A percentile compares a stretch with the other conserved stretches of the same genome.
Conservation (phyloP, 345 rosid species). For the Linum usitatissimum region DNA sequence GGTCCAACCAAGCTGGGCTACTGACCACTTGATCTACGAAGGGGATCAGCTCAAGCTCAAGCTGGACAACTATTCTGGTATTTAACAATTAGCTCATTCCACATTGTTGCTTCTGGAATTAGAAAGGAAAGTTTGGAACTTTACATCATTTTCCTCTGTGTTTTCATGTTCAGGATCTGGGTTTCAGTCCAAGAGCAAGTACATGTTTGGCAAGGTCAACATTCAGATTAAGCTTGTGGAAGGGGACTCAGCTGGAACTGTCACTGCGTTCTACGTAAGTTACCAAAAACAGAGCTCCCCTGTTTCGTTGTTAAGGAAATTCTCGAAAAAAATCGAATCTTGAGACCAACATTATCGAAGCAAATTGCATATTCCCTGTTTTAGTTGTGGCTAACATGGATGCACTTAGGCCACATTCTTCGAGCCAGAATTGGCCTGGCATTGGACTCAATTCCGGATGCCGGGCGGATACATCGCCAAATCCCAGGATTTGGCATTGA, state of each 20-base stretch:
- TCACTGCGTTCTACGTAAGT: slow-evolving; percentile 66
- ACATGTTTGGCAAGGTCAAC: slow-evolving; percentile 65
- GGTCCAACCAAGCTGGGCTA: slow-evolving; percentile 78
- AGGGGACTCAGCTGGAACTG: slow-evolving; percentile 75
- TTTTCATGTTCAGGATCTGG: slow-evolving; percentile 60
- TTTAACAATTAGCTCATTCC: background rate
- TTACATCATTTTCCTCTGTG: background rate
- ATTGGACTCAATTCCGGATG: too few relatives aligned
- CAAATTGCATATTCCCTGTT: background rate
- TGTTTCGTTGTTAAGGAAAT: background rate
- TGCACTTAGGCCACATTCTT: too few relatives aligned
- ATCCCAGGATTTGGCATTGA: too few relatives aligned
- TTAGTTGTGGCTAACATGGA: too few relatives aligned
- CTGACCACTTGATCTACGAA: slow-evolving; percentile 61
- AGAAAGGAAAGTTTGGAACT: background rate
- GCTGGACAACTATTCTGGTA: slow-evolving; percentile 90
- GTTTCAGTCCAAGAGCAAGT: slow-evolving; percentile 55
- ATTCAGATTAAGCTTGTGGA: slow-evolving; percentile 75
- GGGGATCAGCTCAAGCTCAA: slow-evolving; percentile 81
- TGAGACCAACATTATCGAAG: background rate
- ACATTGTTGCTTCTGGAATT: background rate
- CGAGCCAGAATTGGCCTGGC: too few relatives aligned
- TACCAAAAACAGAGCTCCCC: background rate
- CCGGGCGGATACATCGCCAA: too few relatives aligned
- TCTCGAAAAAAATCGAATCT: background rate